phyloP scores from a whole-genome alignment of 2,329 filamentous ascomycete genomes.

The Apiospora sp. region DNA sequence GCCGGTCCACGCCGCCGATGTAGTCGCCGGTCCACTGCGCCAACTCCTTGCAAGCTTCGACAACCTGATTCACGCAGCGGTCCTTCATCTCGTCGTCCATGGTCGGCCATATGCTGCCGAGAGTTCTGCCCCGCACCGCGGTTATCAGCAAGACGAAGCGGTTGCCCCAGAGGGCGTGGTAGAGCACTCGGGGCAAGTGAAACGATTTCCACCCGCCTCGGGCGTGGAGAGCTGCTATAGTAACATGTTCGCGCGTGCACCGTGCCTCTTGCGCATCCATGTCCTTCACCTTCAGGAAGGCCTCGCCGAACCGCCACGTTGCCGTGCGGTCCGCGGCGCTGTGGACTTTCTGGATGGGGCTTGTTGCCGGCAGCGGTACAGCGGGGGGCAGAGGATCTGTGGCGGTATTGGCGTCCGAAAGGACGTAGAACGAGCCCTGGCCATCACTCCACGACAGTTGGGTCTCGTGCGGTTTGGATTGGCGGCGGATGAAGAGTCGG shows the following conservation, averaged over 20 bases:
- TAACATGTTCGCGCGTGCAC: not conserved
- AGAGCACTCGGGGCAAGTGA: not conserved
- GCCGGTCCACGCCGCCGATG: not conserved
- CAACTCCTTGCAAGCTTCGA: not conserved
- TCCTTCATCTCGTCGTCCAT: conserved; percentile 3
- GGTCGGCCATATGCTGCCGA: not conserved
- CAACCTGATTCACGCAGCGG: not conserved
- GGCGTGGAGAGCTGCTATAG: not conserved
- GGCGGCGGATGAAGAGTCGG: not conserved
- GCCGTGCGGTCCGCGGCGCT: not conserved
- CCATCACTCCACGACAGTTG: not conserved
- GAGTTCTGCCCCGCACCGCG: not conserved
- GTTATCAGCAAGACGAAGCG: not conserved
- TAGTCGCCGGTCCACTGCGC: not conserved
- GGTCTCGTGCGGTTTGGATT: not conserved
- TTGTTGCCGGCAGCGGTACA: not conserved
- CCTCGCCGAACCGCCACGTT: not conserved
- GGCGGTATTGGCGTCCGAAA: not conserved
- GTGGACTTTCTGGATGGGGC: not conserved
- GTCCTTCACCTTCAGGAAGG: not conserved
- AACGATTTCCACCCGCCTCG: not conserved
- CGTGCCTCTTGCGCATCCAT: not conserved
- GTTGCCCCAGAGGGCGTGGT: not conserved
- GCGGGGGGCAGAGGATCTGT: not conserved
- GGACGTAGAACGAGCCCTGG: not conserved